Percentiles rank a stretch among this genome's conserved stretches.
These are phyloP conservation scores for Mortierella sp. DNA, from an alignment of 371 early-diverging fungal genomes.

Conservation along the genomic window DNA sequence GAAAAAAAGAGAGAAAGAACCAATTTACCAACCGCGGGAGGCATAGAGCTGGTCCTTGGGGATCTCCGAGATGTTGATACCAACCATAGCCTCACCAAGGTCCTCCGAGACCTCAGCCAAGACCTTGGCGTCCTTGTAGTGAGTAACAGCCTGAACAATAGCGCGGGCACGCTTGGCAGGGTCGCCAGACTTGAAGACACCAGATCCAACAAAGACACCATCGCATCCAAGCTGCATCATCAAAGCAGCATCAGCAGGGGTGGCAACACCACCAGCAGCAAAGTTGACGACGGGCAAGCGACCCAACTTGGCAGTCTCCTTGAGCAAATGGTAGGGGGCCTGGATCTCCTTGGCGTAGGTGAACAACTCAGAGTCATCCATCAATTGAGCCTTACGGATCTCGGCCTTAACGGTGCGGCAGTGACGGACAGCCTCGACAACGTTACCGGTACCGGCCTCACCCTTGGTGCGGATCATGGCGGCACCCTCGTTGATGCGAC, in stretches of 20 bases:
- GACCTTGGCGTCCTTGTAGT: conserved; percentile 91
- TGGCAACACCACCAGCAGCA: conserved; percentile 97
- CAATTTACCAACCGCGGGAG: conserved; percentile 80
- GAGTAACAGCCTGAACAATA: conserved; percentile 96
- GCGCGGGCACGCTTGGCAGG: conserved; percentile 97
- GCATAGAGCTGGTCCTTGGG: conserved; percentile 79
- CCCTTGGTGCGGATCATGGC: conserved; percentile 99
- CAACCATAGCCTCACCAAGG: conserved; percentile 98
- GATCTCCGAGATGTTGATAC: conserved; percentile 88
- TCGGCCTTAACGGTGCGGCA: conserved; percentile 89
- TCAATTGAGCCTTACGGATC: conserved; percentile 83
- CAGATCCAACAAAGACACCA: conserved; percentile 95
- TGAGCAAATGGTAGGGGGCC: conserved; percentile 91
- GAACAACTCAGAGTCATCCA: conserved; percentile 82
- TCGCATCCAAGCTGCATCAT: conserved; percentile 99
- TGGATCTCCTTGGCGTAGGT: conserved; percentile 95
- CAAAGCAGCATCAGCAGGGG: conserved; percentile 97
- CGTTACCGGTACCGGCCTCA: conserved; percentile 98
- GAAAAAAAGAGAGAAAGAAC: background rate
- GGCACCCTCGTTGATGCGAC: conserved; percentile 97
- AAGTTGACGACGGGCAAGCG: conserved; percentile 98
- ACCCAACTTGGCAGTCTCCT: conserved; percentile 90
- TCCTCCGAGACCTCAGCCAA: conserved; percentile 93
- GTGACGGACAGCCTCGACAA: conserved; percentile 97
- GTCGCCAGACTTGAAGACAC: conserved; percentile 95